Conservation (phyloP, 768 basidiomycete species). For the Termitomyces sp. region DNA sequence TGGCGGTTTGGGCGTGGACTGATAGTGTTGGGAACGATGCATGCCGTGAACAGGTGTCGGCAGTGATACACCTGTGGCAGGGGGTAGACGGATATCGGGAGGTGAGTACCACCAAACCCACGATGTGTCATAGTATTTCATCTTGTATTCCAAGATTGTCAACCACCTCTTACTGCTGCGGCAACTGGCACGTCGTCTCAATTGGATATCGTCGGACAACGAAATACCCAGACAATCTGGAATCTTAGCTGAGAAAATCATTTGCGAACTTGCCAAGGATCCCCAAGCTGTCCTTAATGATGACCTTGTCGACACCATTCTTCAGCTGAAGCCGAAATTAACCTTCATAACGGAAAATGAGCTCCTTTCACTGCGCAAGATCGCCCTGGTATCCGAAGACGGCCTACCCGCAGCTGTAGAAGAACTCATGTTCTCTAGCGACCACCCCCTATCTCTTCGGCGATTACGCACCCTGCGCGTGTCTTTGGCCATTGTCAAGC, state of each 20-base stretch:
- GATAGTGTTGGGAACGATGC: slow-evolving; percentile 67
- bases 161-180: slow-evolving; percentile 70
- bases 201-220: slow-evolving; percentile 67
- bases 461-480: slow-evolving; percentile 60
- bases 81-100: slow-evolving; percentile 67
- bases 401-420: slow-evolving; percentile 62
- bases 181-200: slow-evolving; percentile 68
- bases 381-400: slow-evolving; percentile 66
- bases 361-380: slow-evolving; percentile 51
- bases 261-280: slow-evolving; percentile 56
- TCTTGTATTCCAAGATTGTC: slow-evolving; percentile 47
- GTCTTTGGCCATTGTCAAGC: slow-evolving; percentile 53
- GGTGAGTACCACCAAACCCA: slow-evolving; percentile 32
- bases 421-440: slow-evolving; percentile 48
- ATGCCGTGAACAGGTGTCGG: slow-evolving; percentile 62
- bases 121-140: neutral
- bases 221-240: slow-evolving; percentile 59
- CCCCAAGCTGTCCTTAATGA: slow-evolving; percentile 57
- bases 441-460: slow-evolving; percentile 48
- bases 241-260: slow-evolving; percentile 65
- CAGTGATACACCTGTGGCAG: slow-evolving; percentile 65
- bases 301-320: slow-evolving; percentile 56
- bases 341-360: slow-evolving; percentile 62
- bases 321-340: slow-evolving; percentile 56
- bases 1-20: slow-evolving; percentile 77